phyloP scores from a whole-genome alignment of 176 grass and related monocot species.

The Oropetium thomaeum region DNA sequence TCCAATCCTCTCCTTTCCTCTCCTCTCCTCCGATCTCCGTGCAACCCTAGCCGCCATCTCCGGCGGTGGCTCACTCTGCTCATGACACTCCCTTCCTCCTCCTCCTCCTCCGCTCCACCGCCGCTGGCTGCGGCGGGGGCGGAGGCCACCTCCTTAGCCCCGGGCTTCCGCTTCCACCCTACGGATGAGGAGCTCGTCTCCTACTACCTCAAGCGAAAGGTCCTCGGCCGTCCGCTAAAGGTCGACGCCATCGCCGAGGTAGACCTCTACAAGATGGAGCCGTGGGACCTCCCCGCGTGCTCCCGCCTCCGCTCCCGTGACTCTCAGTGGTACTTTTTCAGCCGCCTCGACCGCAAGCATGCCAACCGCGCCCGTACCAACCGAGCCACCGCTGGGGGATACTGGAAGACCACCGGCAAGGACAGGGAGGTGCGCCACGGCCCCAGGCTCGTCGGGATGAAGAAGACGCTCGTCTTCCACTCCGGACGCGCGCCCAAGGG shows the following conservation, averaged over 20 bases:
- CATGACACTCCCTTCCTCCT: constrained; percentile 49
- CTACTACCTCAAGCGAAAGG: constrained; percentile 94
- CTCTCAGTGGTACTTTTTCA: constrained; percentile 99
- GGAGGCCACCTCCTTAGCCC: constrained; percentile 56
- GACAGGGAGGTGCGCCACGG: constrained; percentile 73
- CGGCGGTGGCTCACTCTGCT: neutral
- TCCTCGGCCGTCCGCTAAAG: constrained; percentile 56
- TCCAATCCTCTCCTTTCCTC: neutral
- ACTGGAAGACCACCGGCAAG: constrained; percentile 99
- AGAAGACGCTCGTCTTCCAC: constrained; percentile 97
- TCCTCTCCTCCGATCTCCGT: neutral
- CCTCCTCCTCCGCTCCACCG: constrained; percentile 30
- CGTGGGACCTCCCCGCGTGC: constrained; percentile 73
- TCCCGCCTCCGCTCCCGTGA: constrained; percentile 81
- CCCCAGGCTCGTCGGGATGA: constrained; percentile 64
- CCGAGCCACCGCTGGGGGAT: constrained; percentile 65
- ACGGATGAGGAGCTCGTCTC: constrained; percentile 81
- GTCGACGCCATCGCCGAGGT: constrained; percentile 82
- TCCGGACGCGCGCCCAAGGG: constrained; percentile 72
- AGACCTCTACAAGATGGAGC: constrained; percentile 92
- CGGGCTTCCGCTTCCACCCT: constrained; percentile 78
- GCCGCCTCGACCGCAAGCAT: constrained; percentile 89
- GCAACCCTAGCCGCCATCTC: constrained; percentile 30
- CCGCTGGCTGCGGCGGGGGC: constrained; percentile 6
- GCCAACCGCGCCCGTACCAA: constrained; percentile 82